phyloP scores from a whole-genome alignment of 2,329 filamentous ascomycete species.

The Hypoxylon sp. region DNA sequence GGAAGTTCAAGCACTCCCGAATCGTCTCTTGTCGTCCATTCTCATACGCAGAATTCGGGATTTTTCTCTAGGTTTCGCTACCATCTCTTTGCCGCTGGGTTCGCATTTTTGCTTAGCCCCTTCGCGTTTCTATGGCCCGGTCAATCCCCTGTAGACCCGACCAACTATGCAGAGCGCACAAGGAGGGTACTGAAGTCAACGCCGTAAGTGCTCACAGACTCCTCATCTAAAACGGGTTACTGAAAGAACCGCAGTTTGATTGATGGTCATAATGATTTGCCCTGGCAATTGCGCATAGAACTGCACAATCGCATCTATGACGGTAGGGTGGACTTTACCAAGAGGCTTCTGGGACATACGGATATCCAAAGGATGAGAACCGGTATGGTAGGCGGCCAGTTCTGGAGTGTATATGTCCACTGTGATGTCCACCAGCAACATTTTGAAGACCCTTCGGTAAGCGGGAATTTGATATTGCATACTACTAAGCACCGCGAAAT shows the following conservation, averaged over 20 bases:
- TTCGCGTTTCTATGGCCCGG: constrained; percentile 35
- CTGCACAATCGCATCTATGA: constrained; percentile 47
- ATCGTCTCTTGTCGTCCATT: constrained; percentile 30
- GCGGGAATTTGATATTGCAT: not conserved
- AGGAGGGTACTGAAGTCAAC: constrained; percentile 44
- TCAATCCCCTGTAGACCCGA: constrained; percentile 41
- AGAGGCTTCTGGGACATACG: constrained; percentile 43
- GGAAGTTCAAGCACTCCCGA: constrained; percentile 6
- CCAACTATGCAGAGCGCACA: constrained; percentile 43
- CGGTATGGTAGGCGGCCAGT: constrained; percentile 45
- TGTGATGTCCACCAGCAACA: constrained; percentile 40
- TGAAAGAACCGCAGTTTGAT: constrained; percentile 35
- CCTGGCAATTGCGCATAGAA: constrained; percentile 47
- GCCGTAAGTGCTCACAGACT: constrained; percentile 20
- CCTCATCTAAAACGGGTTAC: not conserved
- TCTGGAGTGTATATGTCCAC: constrained; percentile 48
- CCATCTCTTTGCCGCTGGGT: constrained; percentile 36
- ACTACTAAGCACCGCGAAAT: not conserved
- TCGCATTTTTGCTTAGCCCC: constrained; percentile 40
- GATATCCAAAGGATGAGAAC: constrained; percentile 44
- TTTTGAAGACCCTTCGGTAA: constrained; percentile 41
- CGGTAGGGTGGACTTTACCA: constrained; percentile 35
- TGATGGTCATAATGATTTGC: constrained; percentile 49
- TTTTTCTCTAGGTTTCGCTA: constrained; percentile 39
- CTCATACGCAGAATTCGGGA: constrained; percentile 28